Evolutionary conservation across 176 grass and related monocot species (phyloP).

Genomic region (Ensete glaucum): DNA sequence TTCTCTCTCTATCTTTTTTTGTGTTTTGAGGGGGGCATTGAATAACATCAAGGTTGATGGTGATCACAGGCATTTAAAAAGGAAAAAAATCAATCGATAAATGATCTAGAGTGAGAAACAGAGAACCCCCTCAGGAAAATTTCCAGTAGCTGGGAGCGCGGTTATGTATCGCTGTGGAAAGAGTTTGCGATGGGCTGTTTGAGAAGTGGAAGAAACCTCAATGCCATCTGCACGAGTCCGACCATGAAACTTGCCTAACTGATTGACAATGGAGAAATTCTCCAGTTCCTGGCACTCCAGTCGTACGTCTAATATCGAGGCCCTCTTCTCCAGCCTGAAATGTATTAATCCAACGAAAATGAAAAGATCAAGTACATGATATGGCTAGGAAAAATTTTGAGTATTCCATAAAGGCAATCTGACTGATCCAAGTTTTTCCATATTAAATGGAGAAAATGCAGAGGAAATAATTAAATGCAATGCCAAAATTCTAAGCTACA

Average conservation of each 20-base stretch:
- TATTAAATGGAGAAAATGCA: too few relatives aligned
- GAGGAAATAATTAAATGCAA: too few relatives aligned
- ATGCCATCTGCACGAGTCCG: not conserved
- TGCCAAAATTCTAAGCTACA: too few relatives aligned
- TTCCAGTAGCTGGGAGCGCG: not conserved
- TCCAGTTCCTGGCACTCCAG: constrained; percentile 12
- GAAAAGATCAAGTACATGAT: not conserved
- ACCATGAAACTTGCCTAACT: constrained; percentile 13
- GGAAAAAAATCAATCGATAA: not conserved
- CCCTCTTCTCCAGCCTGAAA: constrained; percentile 9
- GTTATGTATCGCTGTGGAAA: constrained; percentile 5
- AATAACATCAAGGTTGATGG: not conserved
- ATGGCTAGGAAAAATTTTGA: not conserved
- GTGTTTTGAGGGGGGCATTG: not conserved
- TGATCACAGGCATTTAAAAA: not conserved
- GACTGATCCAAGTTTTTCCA: too few relatives aligned
- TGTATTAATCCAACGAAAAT: not conserved
- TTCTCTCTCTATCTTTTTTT: not conserved
- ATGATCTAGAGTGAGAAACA: constrained; percentile 14
- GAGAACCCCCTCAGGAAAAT: constrained; percentile 9
- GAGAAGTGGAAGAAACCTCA: not conserved
- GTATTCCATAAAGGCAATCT: not conserved
- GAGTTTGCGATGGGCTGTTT: not conserved
- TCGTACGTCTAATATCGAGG: constrained; percentile 5
- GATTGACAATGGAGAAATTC: constrained; percentile 13